Evolutionary conservation across 768 basidiomycete species (phyloP).

Genomic region (Termitomyces sp.): DNA sequence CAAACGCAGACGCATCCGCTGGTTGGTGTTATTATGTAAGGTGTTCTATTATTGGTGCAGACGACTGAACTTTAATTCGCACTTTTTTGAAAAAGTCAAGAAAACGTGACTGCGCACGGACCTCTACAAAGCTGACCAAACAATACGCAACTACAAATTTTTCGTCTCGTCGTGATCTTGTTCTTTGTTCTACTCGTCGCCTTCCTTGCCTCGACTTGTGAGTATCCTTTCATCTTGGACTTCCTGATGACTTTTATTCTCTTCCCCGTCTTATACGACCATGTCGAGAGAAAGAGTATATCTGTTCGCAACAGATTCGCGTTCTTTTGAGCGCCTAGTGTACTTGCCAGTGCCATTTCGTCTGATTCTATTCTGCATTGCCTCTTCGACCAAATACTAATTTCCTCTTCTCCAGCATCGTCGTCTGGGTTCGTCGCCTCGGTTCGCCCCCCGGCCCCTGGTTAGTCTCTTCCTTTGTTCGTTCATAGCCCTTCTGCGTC

Average conservation of each 20-base stretch:
- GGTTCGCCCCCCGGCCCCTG: too few relatives aligned
- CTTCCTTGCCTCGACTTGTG: too few relatives aligned
- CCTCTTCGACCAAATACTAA: constrained; percentile 5
- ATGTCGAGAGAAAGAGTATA: constrained; percentile 78
- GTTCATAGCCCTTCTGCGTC: constrained; percentile 5
- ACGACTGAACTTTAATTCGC: not conserved
- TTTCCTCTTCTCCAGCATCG: not conserved
- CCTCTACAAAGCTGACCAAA: not conserved
- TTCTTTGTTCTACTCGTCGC: not conserved
- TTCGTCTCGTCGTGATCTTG: not conserved
- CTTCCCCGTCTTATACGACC: constrained; percentile 92
- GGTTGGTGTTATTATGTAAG: not conserved
- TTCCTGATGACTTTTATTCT: constrained; percentile 70
- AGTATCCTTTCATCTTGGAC: not conserved
- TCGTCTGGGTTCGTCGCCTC: too few relatives aligned
- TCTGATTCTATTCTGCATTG: constrained; percentile 46
- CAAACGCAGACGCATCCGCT: not conserved
- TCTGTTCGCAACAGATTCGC: constrained; percentile 76
- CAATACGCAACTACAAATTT: not conserved
- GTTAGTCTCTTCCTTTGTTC: not conserved
- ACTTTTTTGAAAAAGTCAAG: not conserved
- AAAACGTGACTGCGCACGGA: not conserved
- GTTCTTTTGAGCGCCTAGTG: constrained; percentile 58
- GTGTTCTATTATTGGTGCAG: not conserved
- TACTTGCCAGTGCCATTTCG: constrained; percentile 89